These are phyloP conservation scores for Pterocarpus santalinus DNA, from an alignment of 306 rosid species.

Conservation along the genomic window DNA sequence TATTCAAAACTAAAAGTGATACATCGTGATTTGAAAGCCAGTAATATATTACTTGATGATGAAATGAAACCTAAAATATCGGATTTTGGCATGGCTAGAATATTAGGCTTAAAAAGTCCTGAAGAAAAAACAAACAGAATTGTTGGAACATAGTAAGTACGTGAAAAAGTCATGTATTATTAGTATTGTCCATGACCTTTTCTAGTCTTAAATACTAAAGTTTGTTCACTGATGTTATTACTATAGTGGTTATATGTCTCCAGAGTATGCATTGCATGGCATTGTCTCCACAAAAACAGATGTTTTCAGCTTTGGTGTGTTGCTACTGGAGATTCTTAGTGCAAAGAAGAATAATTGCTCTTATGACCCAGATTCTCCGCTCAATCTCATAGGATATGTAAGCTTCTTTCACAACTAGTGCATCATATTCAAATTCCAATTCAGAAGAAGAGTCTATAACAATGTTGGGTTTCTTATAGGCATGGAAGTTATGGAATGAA, in stretches of 20 bases:
- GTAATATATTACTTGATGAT: slow-evolving; percentile 56
- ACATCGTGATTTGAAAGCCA: slow-evolving; percentile 51
- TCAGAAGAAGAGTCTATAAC: not conserved
- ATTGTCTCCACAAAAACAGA: slow-evolving; percentile 50
- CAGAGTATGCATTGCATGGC: slow-evolving; percentile 41
- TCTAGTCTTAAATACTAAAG: not conserved
- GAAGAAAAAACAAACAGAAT: slow-evolving; percentile 53
- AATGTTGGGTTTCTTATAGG: slow-evolving; percentile 30
- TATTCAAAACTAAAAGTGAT: slow-evolving; percentile 57
- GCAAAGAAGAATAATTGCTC: slow-evolving; percentile 34
- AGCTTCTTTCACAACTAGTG: slow-evolving; percentile 5
- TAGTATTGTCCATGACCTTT: not conserved
- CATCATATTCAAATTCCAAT: not conserved
- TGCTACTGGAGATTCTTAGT: slow-evolving; percentile 47
- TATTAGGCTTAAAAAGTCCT: slow-evolving; percentile 32
- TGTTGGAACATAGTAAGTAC: slow-evolving; percentile 55
- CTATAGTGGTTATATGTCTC: slow-evolving; percentile 49
- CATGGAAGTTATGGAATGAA: slow-evolving; percentile 55
- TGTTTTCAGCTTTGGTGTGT: slow-evolving; percentile 55
- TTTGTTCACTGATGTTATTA: not conserved
- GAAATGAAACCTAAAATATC: slow-evolving; percentile 57
- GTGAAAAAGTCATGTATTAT: not conserved
- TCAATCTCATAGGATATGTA: slow-evolving; percentile 46
- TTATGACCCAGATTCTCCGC: not conserved
- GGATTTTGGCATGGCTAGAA: slow-evolving; percentile 59